phyloP scores from a whole-genome alignment of 768 basidiomycete species.

The Lentinula detonsa region DNA sequence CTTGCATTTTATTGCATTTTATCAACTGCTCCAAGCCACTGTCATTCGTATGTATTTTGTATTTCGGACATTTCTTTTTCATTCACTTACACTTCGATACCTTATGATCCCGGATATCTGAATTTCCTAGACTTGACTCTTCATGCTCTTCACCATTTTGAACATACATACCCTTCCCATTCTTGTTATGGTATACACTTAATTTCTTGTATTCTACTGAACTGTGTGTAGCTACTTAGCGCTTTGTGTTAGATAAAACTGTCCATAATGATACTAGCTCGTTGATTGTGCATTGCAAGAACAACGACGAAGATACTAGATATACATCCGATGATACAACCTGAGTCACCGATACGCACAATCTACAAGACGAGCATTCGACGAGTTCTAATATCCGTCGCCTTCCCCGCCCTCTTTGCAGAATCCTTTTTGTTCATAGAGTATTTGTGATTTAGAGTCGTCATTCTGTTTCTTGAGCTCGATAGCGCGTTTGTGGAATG shows the following conservation, averaged over 20 bases:
- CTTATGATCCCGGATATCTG: not conserved
- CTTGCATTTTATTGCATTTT: constrained; percentile 12
- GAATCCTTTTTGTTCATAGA: constrained; percentile 84
- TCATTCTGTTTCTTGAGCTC: constrained; percentile 77
- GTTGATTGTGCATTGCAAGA: not conserved
- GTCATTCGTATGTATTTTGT: not conserved
- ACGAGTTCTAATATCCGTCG: constrained; percentile 71
- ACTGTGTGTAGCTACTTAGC: not conserved
- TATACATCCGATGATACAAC: not conserved
- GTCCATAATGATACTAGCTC: not conserved
- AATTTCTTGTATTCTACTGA: constrained; percentile 4
- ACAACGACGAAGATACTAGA: not conserved
- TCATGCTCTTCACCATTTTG: not conserved
- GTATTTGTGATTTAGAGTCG: constrained; percentile 72
- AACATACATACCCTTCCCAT: not conserved
- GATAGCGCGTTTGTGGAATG: constrained; percentile 67
- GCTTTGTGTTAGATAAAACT: not conserved
- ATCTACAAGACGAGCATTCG: not conserved
- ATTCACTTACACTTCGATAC: not conserved
- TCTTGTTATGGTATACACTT: not conserved
- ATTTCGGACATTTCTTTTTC: not conserved
- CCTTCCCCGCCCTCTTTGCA: constrained; percentile 95
- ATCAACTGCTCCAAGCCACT: not conserved
- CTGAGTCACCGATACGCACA: not conserved
- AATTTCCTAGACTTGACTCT: not conserved